These are phyloP conservation scores for Novymonas esmeraldas DNA, from an alignment of 208 protist genomes.

Conservation along the genomic window DNA sequence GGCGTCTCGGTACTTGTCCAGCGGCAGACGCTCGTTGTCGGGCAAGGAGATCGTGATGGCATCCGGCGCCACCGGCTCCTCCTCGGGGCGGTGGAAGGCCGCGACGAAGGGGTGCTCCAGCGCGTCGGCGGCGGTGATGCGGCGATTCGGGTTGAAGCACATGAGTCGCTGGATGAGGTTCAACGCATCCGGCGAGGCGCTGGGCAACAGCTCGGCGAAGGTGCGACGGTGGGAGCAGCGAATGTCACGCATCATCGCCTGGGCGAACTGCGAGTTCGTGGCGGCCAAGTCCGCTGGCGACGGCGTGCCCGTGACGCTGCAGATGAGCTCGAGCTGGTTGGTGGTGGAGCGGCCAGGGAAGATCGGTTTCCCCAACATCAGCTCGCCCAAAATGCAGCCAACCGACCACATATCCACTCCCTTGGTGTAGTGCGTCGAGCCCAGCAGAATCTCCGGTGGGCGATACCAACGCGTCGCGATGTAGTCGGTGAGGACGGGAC, in stretches of 20 bases:
- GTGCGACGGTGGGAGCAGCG: conserved; percentile 61
- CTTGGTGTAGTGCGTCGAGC: conserved; percentile 95
- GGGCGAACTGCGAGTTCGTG: conserved; percentile 95
- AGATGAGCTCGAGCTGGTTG: conserved; percentile 97
- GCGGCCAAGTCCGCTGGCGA: conserved; percentile 91
- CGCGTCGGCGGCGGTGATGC: conserved; percentile 93
- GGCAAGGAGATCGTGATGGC: conserved; percentile 93
- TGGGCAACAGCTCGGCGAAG: conserved; percentile 90
- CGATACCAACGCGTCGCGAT: conserved; percentile 98
- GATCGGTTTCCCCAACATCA: conserved; percentile 94
- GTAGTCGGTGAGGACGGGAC: conserved; percentile 95
- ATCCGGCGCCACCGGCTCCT: conserved; percentile 76
- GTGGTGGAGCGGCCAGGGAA: conserved; percentile 96
- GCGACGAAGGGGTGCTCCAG: conserved; percentile 95
- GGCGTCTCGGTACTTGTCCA: conserved; percentile 93
- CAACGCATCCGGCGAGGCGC: conserved; percentile 92
- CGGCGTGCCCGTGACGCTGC: conserved; percentile 91
- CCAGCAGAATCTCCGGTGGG: conserved; percentile 98
- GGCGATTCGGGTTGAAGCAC: conserved; percentile 96
- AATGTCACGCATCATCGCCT: conserved; percentile 94
- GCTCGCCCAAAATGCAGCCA: conserved; percentile 98
- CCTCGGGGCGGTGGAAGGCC: conserved; percentile 88
- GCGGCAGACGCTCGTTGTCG: conserved; percentile 94
- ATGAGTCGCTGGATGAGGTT: conserved; percentile 95
- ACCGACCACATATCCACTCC: conserved; percentile 99